Evolutionary conservation across 2,329 filamentous ascomycete genomes (phyloP).

Genomic region (Talaromyces islandicus): DNA sequence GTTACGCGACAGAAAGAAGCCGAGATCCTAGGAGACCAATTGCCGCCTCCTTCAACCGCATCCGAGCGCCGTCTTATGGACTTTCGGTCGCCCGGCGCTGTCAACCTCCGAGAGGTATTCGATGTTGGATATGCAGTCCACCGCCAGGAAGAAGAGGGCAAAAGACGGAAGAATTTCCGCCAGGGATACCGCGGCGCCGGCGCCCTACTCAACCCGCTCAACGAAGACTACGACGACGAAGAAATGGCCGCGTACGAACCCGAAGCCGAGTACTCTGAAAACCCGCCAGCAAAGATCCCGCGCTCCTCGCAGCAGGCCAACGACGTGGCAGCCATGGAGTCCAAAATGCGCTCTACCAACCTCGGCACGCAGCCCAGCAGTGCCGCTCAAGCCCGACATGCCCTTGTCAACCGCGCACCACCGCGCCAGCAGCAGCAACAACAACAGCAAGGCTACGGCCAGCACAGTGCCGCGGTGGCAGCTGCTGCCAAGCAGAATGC

Average conservation of each 20-base stretch:
- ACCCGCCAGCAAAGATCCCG: constrained; percentile 59
- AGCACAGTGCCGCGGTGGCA: constrained; percentile 78
- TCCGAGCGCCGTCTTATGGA: constrained; percentile 64
- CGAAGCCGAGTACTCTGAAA: constrained; percentile 25
- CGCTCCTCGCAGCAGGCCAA: constrained; percentile 51
- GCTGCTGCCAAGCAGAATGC: constrained; percentile 79
- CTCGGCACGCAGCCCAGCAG: constrained; percentile 54
- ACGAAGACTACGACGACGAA: constrained; percentile 59
- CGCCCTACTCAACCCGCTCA: constrained; percentile 53
- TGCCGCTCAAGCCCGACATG: constrained; percentile 57
- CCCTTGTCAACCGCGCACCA: constrained; percentile 30
- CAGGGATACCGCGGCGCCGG: constrained; percentile 59
- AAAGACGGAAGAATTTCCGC: constrained; percentile 77
- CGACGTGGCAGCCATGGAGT: constrained; percentile 70
- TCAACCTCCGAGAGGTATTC: constrained; percentile 95
- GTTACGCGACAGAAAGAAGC: constrained; percentile 52
- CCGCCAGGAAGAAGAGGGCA: constrained; percentile 90
- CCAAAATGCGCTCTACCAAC: constrained; percentile 78
- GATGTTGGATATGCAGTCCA: constrained; percentile 98
- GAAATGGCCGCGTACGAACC: constrained; percentile 49
- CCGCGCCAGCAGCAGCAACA: constrained; percentile 47
- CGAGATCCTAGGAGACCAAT: constrained; percentile 35
- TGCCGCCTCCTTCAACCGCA: constrained; percentile 43
- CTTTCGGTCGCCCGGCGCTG: constrained; percentile 89
- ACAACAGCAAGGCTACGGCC: constrained; percentile 59